Evolutionary conservation across 345 rosid genomes (phyloP).

Genomic region (Zanthoxylum bungeanum): DNA sequence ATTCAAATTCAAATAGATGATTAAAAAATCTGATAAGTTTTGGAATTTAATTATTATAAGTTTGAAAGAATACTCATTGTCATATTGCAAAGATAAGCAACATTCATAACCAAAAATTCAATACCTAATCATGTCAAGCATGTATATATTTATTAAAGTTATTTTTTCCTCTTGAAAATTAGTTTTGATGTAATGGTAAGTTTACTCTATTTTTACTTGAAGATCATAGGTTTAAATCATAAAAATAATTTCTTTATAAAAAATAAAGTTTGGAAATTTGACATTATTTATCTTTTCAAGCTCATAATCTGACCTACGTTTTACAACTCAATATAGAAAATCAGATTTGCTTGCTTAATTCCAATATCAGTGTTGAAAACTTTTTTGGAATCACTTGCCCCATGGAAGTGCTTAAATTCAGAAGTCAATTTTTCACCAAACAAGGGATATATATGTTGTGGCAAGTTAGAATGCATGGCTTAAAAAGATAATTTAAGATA

Average conservation of each 20-base stretch:
- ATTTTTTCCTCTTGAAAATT: too few species aligned
- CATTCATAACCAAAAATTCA: background rate
- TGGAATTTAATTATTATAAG: background rate
- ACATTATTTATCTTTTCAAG: background rate
- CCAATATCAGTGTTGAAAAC: background rate
- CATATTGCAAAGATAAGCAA: background rate
- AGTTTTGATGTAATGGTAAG: too few species aligned
- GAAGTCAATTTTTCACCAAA: background rate
- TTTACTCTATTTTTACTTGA: too few species aligned
- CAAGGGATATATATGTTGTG: background rate
- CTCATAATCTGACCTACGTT: background rate
- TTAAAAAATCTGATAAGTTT: background rate
- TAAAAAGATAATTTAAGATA: background rate
- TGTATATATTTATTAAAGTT: background rate
- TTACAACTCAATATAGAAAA: background rate
- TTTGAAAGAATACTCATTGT: too few species aligned
- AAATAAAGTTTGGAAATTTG: background rate
- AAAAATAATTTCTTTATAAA: too few species aligned
- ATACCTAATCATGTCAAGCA: background rate
- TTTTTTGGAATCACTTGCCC: background rate
- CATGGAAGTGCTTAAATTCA: background rate
- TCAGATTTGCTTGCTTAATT: background rate
- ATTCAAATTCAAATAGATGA: background rate
- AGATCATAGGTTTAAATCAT: too few species aligned
- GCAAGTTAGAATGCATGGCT: background rate